Evolutionary conservation across 2,329 filamentous ascomycete genomes (phyloP), one percentile per base, ranked within the genome.

Genomic region (Hypomyces perniciosus): DNA sequence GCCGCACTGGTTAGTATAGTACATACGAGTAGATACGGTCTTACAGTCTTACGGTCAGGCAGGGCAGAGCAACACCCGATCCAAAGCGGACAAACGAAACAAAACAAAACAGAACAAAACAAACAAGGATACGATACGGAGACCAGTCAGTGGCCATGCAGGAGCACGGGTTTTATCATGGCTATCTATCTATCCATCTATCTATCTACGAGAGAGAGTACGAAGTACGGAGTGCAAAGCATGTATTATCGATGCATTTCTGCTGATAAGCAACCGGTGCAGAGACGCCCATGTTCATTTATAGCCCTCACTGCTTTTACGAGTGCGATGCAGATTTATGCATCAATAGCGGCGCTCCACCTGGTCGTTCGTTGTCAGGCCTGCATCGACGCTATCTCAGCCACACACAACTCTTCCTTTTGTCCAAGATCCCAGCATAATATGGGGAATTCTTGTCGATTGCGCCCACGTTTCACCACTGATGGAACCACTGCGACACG

Each of bases 391-490:
- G 20, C 41, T 20, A 41, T 37, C 40, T 41, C 39, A 26, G 12
- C 12, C 39, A 27, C 20, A 20, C 39, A 41, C 39, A 41, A 43
- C 48, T 41, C 40, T 45, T 50, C 30, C 20, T 29, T 13, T 28
- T 8, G 20, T 6, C 20, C 2, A 5, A 3, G 20, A 8, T 26
- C 8, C 39, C 28, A 12, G 28, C 20, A 26, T 30, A 6, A 37
- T 13, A 29, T n/a, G 37, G 20, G 20, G 26, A 8, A 33, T 13
- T 28, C 29, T 28, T 33, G 44, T 51, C 42, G 43, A 51, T 46
- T 51, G 48, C 28, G 48, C 48, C 48, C 48, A 51, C 44, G 48
- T 43, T 29, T 44, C 47, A 35, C 43, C 42, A 37, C 33, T 8
- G 45, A 41, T 26, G 30, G 29, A 31, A 44, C 31, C 48, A 43